Evolutionary conservation across 768 basidiomycete genomes (phyloP), one percentile per base, ranked within the genome.

Genomic region (Lactifluus pinguis): DNA sequence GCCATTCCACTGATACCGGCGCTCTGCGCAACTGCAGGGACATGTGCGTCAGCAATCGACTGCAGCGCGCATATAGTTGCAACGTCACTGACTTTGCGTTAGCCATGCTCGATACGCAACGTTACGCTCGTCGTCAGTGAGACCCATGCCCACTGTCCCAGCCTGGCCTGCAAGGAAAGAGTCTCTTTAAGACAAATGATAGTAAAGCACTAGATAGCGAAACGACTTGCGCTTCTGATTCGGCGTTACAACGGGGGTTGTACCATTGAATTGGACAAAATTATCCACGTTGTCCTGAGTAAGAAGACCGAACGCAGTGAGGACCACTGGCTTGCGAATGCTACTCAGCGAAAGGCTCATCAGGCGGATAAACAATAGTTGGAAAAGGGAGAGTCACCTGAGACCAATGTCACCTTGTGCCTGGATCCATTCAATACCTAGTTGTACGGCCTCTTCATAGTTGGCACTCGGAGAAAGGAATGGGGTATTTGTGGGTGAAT

Each of bases 221-320:
- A 25, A 53, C 15, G 17, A 32, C 59, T 47, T 47, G 55, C 62
- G 63, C 53, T 60, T 60, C 57, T 50, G 41, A 13, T 41, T 5
- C 17, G 54, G 14, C 19, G 19, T 7, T 11, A 5, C 21, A 30
- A 29, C 32, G 6, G 53, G 42, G 32, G 19, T 15, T 63, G 70
- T 66, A 41, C 50, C 44, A 58, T 74, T 71, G 64, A 74, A 73
- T 1, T 73, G 73, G 30, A 72, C 68, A 57, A 73, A 76, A 29
- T 47, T 17, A 25, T 30, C 49, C 32, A 62, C 49, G 52, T 69
- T 66, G 36, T 66, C 64, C 30, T 69, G 61, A n/a, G 72, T 66
- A 51, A 75, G 67, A 50, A 76, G 60, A 56, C 70, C 72, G 54
- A 71, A 68, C 15, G 59, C 71, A 10, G 69, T 70, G 10, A 75